A percentile compares a stretch with the other conserved stretches of the same genome.
phyloP scores from a whole-genome alignment of 2,329 filamentous ascomycete genomes.

The Arthrobotrys sphaeroides region DNA sequence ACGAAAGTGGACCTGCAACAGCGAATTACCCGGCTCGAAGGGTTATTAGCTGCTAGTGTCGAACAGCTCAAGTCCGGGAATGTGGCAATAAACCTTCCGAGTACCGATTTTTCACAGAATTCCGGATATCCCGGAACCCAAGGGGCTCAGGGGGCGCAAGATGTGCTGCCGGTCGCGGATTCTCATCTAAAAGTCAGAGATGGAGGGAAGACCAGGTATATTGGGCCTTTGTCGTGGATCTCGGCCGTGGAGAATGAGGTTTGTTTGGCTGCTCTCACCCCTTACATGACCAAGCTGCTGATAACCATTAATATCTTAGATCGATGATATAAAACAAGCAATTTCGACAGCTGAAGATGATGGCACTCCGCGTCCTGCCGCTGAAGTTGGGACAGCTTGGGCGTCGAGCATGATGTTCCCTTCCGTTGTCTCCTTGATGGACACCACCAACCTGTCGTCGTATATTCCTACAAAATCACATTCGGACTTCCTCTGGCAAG shows the following conservation, averaged over 20 bases:
- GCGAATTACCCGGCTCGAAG: slow-evolving; percentile 50
- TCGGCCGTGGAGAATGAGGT: slow-evolving; percentile 51
- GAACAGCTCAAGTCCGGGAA: slow-evolving; percentile 51
- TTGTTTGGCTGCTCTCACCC: background rate
- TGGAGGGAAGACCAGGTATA: slow-evolving; percentile 45
- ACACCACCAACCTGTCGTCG: slow-evolving; percentile 30
- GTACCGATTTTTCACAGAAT: slow-evolving; percentile 20
- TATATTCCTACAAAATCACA: slow-evolving; percentile 45
- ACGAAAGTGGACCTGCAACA: slow-evolving; percentile 52
- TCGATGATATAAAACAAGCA: slow-evolving; percentile 51
- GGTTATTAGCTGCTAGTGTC: slow-evolving; percentile 49
- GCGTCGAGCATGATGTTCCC: slow-evolving; percentile 52
- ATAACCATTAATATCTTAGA: slow-evolving; percentile 2
- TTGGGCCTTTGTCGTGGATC: slow-evolving; percentile 49
- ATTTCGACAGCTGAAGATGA: slow-evolving; percentile 27
- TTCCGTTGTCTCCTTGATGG: slow-evolving; percentile 20
- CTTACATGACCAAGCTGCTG: background rate
- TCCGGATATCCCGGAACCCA: slow-evolving; percentile 32
- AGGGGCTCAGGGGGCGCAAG: slow-evolving; percentile 25
- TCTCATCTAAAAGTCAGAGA: slow-evolving; percentile 45
- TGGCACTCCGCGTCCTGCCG: background rate
- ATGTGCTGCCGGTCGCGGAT: slow-evolving; percentile 44
- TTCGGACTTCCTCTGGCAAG: slow-evolving; percentile 47
- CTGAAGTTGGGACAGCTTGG: slow-evolving; percentile 29
- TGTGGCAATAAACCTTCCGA: slow-evolving; percentile 41